Evolutionary conservation across 148 eudicot species (phyloP).

Genomic region (Arctostaphylos glauca): DNA sequence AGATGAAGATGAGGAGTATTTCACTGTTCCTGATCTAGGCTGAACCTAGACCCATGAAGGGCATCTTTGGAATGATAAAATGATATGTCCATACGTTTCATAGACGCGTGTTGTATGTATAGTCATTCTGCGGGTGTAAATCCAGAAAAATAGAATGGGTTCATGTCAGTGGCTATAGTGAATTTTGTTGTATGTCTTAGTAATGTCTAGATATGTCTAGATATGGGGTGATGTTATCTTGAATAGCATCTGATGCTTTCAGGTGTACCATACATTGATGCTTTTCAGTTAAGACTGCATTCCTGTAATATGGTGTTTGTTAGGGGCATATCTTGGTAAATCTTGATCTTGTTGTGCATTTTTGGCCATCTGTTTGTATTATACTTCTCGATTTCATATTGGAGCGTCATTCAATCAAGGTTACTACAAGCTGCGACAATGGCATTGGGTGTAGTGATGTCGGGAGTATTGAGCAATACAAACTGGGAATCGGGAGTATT

Average conservation of each 20-base stretch:
- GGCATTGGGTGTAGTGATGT: too few species aligned
- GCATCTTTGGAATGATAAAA: not conserved
- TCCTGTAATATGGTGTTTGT: not conserved
- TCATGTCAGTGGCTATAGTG: not conserved
- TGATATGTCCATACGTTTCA: not conserved
- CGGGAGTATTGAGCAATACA: too few species aligned
- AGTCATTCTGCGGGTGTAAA: not conserved
- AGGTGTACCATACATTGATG: not conserved
- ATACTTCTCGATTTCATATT: not conserved
- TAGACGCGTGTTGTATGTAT: not conserved
- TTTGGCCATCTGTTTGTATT: not conserved
- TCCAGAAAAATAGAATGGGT: not conserved
- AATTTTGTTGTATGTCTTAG: not conserved
- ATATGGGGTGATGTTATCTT: not conserved
- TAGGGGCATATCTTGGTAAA: not conserved
- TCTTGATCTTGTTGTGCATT: not conserved
- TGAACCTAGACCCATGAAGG: conserved; percentile 22
- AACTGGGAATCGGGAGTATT: too few species aligned
- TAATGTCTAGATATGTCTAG: not conserved
- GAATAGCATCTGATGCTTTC: not conserved
- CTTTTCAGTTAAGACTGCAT: not conserved
- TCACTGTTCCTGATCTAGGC: conserved; percentile 95
- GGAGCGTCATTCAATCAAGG: not conserved
- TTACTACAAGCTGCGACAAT: too few species aligned
- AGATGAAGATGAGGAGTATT: conserved; percentile 71